phyloP scores from a whole-genome alignment of 148 eudicot species.

The Vaccinium myrtillus region DNA sequence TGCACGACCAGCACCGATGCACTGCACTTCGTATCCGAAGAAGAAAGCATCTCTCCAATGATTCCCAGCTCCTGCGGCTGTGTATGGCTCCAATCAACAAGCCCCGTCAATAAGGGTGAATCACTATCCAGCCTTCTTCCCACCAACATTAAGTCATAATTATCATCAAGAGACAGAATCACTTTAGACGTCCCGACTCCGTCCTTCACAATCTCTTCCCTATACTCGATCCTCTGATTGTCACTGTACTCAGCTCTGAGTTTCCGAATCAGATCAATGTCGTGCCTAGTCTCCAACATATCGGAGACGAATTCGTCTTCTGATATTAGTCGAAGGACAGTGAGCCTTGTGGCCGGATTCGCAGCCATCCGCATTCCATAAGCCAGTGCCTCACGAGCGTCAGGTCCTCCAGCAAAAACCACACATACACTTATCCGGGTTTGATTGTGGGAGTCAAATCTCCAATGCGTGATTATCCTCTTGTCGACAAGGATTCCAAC shows the following conservation, averaged over 20 bases:
- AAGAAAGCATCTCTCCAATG: conserved; percentile 21
- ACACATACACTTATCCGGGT: neutral
- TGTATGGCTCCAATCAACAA: conserved; percentile 16
- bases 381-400: conserved; percentile 20
- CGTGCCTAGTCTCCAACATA: conserved; percentile 6
- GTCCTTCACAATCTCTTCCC: conserved; percentile 11
- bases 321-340: conserved; percentile 7
- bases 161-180: conserved; percentile 7
- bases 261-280: neutral
- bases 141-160: conserved; percentile 14
- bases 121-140: conserved; percentile 18
- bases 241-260: neutral
- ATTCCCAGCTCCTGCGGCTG: conserved; percentile 22
- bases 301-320: conserved; percentile 10
- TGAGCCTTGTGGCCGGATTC: neutral
- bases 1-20: conserved; percentile 22
- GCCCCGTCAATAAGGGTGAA: conserved; percentile 10
- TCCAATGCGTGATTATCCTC: conserved; percentile 7
- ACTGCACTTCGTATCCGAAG: conserved; percentile 16
- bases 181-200: conserved; percentile 7
- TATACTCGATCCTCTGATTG: conserved; percentile 1
- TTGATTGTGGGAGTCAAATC: neutral
- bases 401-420: conserved; percentile 19
- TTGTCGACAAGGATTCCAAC: conserved; percentile 17
- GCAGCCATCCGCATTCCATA: conserved; percentile 17